Evolutionary conservation across 768 basidiomycete genomes (phyloP).

Genomic region (Suillus cothurnatus): DNA sequence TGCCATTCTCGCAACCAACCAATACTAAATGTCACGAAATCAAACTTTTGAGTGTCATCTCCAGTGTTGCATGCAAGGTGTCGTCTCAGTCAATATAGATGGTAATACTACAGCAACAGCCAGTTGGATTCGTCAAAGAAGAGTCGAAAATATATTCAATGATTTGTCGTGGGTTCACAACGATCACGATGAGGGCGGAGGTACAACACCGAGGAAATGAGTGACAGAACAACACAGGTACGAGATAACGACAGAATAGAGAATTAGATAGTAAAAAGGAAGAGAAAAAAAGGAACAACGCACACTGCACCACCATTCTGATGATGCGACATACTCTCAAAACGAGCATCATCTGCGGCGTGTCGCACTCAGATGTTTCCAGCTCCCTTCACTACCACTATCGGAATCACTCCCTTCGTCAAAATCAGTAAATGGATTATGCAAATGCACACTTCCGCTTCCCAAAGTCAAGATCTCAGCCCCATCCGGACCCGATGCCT

Average conservation of each 20-base stretch:
- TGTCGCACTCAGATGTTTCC: background rate
- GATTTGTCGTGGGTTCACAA: background rate
- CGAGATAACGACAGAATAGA: background rate
- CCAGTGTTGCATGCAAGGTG: background rate
- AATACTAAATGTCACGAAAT: background rate
- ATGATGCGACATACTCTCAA: background rate
- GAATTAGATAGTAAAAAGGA: background rate
- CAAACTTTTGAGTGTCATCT: background rate
- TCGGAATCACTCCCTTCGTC: background rate
- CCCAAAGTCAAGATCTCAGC: background rate
- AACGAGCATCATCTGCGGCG: background rate
- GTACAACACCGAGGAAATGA: too few relatives aligned
- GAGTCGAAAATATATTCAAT: background rate
- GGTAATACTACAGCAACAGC: background rate
- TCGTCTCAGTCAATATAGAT: background rate
- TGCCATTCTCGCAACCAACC: background rate
- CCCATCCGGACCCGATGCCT: background rate
- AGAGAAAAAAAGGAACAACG: background rate
- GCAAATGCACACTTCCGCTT: background rate
- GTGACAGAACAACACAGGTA: background rate
- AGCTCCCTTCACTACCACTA: conserved; percentile 1
- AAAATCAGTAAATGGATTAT: conserved; percentile 1
- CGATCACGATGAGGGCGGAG: background rate
- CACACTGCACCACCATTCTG: background rate
- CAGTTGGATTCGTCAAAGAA: background rate